These are phyloP conservation scores for Dimargaris xerosporica DNA, from an alignment of 192 early-diverging fungal genomes.

Conservation along the genomic window DNA sequence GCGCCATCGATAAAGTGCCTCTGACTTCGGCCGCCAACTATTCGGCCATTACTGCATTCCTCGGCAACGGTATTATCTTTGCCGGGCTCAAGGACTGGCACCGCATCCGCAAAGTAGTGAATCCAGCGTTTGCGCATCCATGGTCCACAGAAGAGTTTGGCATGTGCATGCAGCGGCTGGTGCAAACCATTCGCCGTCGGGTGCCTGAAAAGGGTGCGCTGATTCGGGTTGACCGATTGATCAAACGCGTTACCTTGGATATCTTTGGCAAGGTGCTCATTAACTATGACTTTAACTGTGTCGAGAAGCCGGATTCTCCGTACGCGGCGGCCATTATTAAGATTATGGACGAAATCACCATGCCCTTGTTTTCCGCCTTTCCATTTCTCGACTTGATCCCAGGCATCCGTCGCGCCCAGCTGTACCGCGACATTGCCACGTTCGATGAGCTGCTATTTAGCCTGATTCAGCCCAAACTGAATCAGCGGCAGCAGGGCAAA, in stretches of 20 bases:
- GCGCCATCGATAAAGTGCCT: slow-evolving; percentile 1
- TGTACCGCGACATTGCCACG: neutral
- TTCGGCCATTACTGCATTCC: neutral
- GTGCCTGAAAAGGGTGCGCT: neutral
- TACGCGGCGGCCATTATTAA: slow-evolving; percentile 28
- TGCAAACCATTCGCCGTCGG: slow-evolving; percentile 15
- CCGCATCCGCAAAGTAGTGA: slow-evolving; percentile 28
- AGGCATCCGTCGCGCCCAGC: slow-evolving; percentile 8
- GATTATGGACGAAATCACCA: slow-evolving; percentile 25
- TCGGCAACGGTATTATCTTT: slow-evolving; percentile 17
- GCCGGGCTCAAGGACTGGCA: slow-evolving; percentile 26
- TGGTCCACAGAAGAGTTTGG: slow-evolving; percentile 20
- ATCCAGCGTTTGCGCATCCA: slow-evolving; percentile 28
- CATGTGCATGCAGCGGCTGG: slow-evolving; percentile 5
- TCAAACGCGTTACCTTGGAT: slow-evolving; percentile 33
- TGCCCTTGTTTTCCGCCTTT: slow-evolving; percentile 32
- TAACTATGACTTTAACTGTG: slow-evolving; percentile 35
- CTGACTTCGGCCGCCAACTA: neutral
- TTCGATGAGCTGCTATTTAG: slow-evolving; percentile 19
- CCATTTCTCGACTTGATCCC: slow-evolving; percentile 28
- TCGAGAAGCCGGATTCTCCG: slow-evolving; percentile 24
- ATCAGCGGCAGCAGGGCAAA: slow-evolving; percentile 11
- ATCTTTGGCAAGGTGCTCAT: slow-evolving; percentile 35
- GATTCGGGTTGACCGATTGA: slow-evolving; percentile 20
- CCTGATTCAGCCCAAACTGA: slow-evolving; percentile 25